Evolutionary conservation across 1,284 basidiomycete genomes (phyloP), one percentile per base, ranked within the genome.

Genomic region (Sanghuangporus sanghuang): DNA sequence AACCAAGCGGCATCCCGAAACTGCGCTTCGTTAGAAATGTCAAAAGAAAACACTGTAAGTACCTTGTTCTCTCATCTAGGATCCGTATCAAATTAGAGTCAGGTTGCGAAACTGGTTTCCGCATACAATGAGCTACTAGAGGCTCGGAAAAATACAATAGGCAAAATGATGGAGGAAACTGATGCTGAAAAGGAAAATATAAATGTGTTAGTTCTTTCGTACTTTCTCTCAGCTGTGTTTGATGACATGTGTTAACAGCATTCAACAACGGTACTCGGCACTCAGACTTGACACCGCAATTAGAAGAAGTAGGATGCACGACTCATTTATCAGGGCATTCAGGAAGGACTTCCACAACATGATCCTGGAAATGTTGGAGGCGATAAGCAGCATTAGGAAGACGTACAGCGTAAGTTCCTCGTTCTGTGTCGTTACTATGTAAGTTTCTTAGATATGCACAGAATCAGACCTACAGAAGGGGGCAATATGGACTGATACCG

Each of bases 41-140:
- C 23, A 23, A 23, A 23, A 23, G 23, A 23, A 23, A 23, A 23
- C 23, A 23, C 23, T 23, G 23, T 23, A 23, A 23, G 23, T 23
- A 23, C 23, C 23, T 23, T 2, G 23, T 23, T 23, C 23, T 23
- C 23, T 23, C 23, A 23, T 23, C 2, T 23, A 50, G 35, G 59
- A 65, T 55, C 58, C 62, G 64, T 67, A 36, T 4, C 8, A 16
- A 12, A 52, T 21, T 6, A 16, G 18, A 18, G 27, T 52, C 49
- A 50, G 49, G 18, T 27, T 6, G 23, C 18, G 49, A n/a, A 23
- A 12, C 21, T 52, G 18, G 27, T 52, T 23, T 27, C 18, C 27
- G n/a, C 49, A 14, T 52, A 52, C 21, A 52, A 52, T 14, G 49
- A 52, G 7, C 23, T 52, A 6, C 49, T 52, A 11, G 49, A 23